Evolutionary conservation across 2,329 filamentous ascomycete genomes (phyloP), one percentile per base, ranked within the genome.

Genomic region (Ophiocordyceps polyrhachis-furcata): DNA sequence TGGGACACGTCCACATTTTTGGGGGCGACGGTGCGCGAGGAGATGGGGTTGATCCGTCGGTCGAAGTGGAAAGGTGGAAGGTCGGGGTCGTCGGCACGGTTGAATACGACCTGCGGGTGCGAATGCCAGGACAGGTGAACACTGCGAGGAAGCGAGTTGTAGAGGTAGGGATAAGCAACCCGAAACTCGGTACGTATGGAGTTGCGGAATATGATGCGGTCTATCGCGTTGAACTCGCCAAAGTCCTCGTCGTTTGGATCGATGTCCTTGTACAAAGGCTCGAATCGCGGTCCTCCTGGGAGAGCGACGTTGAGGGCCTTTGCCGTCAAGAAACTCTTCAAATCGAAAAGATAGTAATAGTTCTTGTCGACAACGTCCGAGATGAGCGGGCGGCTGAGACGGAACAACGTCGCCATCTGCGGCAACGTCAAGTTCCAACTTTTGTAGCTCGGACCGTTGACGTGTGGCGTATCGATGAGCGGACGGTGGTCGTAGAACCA

Each of bases 211-310:
- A 98, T 98, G 63, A 98, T 98, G 53, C 93, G 85, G 57, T 98
- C 91, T 55, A 98, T 98, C 31, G 91, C 91, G 58, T 98, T 98
- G 71, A 98, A 98, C 63, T 98, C 91, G 63, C 91, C 91, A 63
- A 98, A 98, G 58, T 98, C 91, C 62, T 98, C 91, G 53, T 96
- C 89, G 55, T 98, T 98, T 2, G 91, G 91, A 60, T 98, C 88
- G 49, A 98, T 88, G 55, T 98, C 91, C 65, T 98, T 98, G 70
- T 95, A 98, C 19, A 98, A 62, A 21, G 91, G 91, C 63, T 98
- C 91, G 51, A 98, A 98, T 28, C 91, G 80, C 49, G 91, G 91
- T 11, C 91, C 93, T 58, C 91, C 91, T n/a, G 91, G 91, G 45
- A 98, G 85, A 11, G 93, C 89, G 44, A 98, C 89, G 53, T 98